These are phyloP conservation scores for Schizophyllum amplum DNA, from an alignment of 1,284 basidiomycete species.

Conservation along the genomic window DNA sequence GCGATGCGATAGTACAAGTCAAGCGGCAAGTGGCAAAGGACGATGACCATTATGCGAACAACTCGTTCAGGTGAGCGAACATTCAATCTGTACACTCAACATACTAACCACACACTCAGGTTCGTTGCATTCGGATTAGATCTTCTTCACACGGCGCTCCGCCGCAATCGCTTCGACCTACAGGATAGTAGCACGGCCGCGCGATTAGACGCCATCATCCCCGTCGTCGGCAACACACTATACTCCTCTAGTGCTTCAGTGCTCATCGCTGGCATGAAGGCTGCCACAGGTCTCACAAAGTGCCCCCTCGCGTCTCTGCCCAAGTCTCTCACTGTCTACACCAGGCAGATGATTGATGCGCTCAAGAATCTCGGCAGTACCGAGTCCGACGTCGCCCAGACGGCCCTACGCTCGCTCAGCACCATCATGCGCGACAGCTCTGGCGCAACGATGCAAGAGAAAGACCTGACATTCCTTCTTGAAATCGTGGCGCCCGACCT, in stretches of 20 bases:
- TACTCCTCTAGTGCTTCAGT: constrained; percentile 82
- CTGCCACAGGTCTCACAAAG: constrained; percentile 75
- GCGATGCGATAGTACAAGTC: constrained; percentile 69
- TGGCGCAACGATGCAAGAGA: constrained; percentile 68
- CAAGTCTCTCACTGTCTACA: constrained; percentile 76
- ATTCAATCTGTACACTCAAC: not conserved
- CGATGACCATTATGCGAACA: constrained; percentile 71
- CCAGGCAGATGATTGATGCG: constrained; percentile 83
- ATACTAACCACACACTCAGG: constrained; percentile 31
- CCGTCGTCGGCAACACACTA: constrained; percentile 86
- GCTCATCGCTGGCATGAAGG: constrained; percentile 75
- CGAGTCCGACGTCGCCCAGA: constrained; percentile 87
- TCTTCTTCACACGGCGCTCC: constrained; percentile 83
- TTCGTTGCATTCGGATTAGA: constrained; percentile 94
- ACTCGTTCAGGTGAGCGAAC: constrained; percentile 65
- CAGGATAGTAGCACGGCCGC: constrained; percentile 63
- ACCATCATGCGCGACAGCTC: constrained; percentile 83
- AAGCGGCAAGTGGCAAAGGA: constrained; percentile 58
- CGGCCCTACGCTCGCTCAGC: constrained; percentile 82
- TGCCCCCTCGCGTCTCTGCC: constrained; percentile 78
- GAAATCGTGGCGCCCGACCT: constrained; percentile 85
- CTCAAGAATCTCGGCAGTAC: constrained; percentile 82
- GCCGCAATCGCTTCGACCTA: constrained; percentile 83
- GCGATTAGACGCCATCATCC: constrained; percentile 82
- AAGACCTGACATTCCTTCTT: constrained; percentile 83